Percentiles rank a stretch among this genome's conserved stretches.
Conservation (phyloP, 1,139 yeast species). For the Debaryomyces sp. region DNA sequence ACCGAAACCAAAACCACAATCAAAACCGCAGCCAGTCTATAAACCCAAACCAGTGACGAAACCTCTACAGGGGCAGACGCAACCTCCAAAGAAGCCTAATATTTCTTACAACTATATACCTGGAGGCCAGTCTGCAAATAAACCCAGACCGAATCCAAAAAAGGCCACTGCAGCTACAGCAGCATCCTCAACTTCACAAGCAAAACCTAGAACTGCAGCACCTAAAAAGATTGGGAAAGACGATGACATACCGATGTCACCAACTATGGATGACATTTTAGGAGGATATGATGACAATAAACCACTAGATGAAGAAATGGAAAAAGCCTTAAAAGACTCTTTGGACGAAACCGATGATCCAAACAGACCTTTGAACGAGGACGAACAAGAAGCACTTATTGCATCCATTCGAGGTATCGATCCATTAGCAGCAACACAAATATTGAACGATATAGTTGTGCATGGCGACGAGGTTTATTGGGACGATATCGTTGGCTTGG, state of each 20-base stretch:
- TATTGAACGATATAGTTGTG: slow-evolving; percentile 86
- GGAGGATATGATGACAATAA: slow-evolving; percentile 22
- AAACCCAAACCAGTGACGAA: not conserved
- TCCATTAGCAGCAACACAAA: slow-evolving; percentile 55
- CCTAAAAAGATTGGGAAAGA: slow-evolving; percentile 4
- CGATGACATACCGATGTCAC: slow-evolving; percentile 13
- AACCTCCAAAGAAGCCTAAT: slow-evolving; percentile 16
- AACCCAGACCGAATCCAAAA: slow-evolving; percentile 7
- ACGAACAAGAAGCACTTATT: slow-evolving; percentile 62
- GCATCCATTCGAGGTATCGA: slow-evolving; percentile 45
- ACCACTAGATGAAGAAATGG: slow-evolving; percentile 15
- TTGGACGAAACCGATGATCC: slow-evolving; percentile 15
- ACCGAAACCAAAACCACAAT: slow-evolving; percentile 10
- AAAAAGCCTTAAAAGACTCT: slow-evolving; percentile 9
- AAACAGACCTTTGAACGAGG: slow-evolving; percentile 48
- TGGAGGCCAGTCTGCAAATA: slow-evolving; percentile 10
- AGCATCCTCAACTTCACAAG: not conserved
- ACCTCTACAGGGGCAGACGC: slow-evolving; percentile 4
- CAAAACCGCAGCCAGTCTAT: slow-evolving; percentile 3
- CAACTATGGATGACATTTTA: slow-evolving; percentile 33
- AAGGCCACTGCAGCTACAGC: slow-evolving; percentile 10
- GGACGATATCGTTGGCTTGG: slow-evolving; percentile 96
- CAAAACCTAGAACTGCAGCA: not conserved
- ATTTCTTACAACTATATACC: slow-evolving; percentile 34
- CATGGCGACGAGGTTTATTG: slow-evolving; percentile 96